phyloP scores from a whole-genome alignment of 1,284 basidiomycete genomes.

The Leccinum fuscescens region DNA sequence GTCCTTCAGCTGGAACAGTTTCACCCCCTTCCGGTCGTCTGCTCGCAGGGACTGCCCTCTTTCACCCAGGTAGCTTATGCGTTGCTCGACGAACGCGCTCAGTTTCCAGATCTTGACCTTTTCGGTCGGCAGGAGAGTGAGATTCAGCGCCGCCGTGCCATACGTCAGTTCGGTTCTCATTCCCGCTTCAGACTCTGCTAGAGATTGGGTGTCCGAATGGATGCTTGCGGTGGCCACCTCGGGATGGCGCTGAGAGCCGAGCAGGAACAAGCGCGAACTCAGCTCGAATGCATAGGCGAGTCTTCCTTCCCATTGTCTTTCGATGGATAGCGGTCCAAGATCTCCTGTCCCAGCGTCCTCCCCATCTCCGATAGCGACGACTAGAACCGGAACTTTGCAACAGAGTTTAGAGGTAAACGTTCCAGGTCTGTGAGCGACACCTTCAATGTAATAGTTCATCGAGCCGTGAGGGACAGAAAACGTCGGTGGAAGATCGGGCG shows the following conservation, averaged over 20 bases:
- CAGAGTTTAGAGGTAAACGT: conserved; percentile 79
- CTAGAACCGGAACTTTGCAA: conserved; percentile 70
- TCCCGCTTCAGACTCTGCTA: conserved; percentile 4
- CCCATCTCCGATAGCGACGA: conserved; percentile 59
- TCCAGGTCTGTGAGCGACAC: conserved; percentile 84
- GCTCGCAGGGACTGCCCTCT: background rate
- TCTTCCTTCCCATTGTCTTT: conserved; percentile 90
- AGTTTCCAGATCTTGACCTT: conserved; percentile 87
- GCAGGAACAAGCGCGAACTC: conserved; percentile 80
- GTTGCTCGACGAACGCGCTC: conserved; percentile 72
- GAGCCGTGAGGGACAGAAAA: conserved; percentile 79
- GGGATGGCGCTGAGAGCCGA: conserved; percentile 47
- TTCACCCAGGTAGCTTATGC: conserved; percentile 13
- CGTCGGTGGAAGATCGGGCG: conserved; percentile 78
- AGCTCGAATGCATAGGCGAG: conserved; percentile 84
- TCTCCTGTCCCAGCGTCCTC: conserved; percentile 58
- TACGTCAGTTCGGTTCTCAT: conserved; percentile 11
- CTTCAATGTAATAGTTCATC: conserved; percentile 80
- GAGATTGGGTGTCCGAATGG: background rate
- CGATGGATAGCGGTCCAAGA: conserved; percentile 52
- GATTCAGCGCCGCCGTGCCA: conserved; percentile 75
- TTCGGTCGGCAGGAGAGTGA: conserved; percentile 82
- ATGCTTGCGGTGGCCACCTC: background rate
- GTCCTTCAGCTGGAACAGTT: conserved; percentile 23
- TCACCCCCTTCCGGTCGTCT: conserved; percentile 12